These are phyloP conservation scores for Kluyveromyces siamensis DNA, from an alignment of 805 yeast genomes.

Conservation along the genomic window DNA sequence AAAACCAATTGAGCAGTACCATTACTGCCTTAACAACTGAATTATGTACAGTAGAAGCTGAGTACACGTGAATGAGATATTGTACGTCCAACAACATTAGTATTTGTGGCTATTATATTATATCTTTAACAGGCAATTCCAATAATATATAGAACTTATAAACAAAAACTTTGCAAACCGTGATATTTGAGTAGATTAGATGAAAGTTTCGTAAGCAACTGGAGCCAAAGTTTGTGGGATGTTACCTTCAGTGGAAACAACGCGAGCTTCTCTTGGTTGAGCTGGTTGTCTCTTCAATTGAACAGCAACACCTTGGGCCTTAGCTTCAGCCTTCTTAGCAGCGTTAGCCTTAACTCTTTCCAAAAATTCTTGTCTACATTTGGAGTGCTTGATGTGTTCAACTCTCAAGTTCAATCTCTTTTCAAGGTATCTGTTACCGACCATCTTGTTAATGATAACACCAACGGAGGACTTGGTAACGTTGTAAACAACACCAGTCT, in stretches of 20 bases:
- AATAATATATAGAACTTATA: conserved; percentile 4
- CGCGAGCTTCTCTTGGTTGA: conserved; percentile 90
- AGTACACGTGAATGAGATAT: no score
- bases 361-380: conserved; percentile 98
- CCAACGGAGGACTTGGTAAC: conserved; percentile 98
- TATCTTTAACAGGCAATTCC: conserved; percentile 4
- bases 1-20: neutral
- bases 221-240: conserved; percentile 97
- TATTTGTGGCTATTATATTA: conserved; percentile 3
- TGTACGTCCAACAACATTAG: neutral
- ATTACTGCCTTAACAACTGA: no score
- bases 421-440: conserved; percentile 98
- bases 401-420: conserved; percentile 97
- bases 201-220: conserved; percentile 98
- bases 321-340: conserved; percentile 87
- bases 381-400: conserved; percentile 99
- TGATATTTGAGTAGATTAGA: conserved; percentile 43
- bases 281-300: conserved; percentile 97
- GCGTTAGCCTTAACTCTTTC: conserved; percentile 98
- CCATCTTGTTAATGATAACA: conserved; percentile 96
- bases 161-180: conserved; percentile 4
- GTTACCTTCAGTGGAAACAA: conserved; percentile 73
- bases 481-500: conserved; percentile 98
- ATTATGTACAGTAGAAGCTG: no score
- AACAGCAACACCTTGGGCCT: conserved; percentile 84